Base-by-base conservation (phyloP, 768 basidiomycete genomes). In the Calocybe indica region DNA sequence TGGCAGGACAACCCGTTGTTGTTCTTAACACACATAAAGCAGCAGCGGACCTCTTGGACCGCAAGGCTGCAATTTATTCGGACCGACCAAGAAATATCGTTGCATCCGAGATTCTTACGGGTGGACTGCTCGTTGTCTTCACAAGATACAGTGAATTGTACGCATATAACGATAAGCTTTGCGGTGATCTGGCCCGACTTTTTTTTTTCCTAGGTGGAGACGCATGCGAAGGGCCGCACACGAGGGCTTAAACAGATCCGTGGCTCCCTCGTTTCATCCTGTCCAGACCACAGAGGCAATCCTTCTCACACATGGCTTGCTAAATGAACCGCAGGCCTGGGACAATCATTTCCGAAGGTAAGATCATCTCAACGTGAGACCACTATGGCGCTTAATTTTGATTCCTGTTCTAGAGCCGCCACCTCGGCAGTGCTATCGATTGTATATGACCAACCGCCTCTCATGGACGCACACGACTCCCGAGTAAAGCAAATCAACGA, bases 31-130 rank as follows among this genome's bases (percentile, higher is more conserved):
- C 56, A 22, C 55, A 57, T 38, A 56, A 57, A 40, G 54, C 59
- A 12, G 66, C 62, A 1, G 45, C 39, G 6, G 70, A 73, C 11
- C 54, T 73, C 13, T 53, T 70, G 13, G 66, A 67, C 15, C 58
- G 60, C n/a, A 59, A 65, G 10, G 53, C 53, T 11, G 40, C 40
- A 6, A 62, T 54, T 22, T 63, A 66, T 44, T 56, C 55, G 1
- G 54, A 62, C 43, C 48, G 64, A 5, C 60, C 60, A 8, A 54
- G 48, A 6, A 55, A 50, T 47, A 63, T 68, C 31, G 58, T 69
- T 13, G 57, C 52, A 1, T 39, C 51, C 13, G 65, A 70, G 11
- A 50, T 65, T 31, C 53, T 69, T 39, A 59, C 60, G 7, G 60
- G 66, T 12, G 63, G 66, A 2, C 41, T 61, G 30, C 39, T 60